A percentile compares a stretch with the other conserved stretches of the same genome.
Evolutionary conservation across 2,329 filamentous ascomycete species (phyloP).

Genomic region (Erysiphe pulchra): DNA sequence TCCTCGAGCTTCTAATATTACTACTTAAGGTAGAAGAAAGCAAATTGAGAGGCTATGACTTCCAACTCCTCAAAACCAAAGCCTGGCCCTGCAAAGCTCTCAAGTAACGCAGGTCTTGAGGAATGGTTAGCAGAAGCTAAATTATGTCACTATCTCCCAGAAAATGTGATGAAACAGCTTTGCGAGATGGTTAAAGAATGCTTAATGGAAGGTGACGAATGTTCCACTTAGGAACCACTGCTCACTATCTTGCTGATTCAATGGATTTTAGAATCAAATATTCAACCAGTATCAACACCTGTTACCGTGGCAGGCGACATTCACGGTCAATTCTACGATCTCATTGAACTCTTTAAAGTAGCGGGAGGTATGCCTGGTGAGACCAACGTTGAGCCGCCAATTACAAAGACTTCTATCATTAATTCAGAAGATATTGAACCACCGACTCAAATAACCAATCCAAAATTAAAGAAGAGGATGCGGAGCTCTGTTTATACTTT

Average conservation of each 20-base stretch:
- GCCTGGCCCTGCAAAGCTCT: slow-evolving; percentile 70
- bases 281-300: slow-evolving; percentile 88
- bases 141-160: slow-evolving; percentile 88
- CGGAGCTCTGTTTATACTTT: slow-evolving; percentile 28
- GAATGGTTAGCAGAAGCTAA: slow-evolving; percentile 96
- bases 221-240: slow-evolving; percentile 6
- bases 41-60: not conserved
- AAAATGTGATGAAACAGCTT: slow-evolving; percentile 91
- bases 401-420: slow-evolving; percentile 47
- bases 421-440: slow-evolving; percentile 83
- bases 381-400: slow-evolving; percentile 38
- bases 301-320: slow-evolving; percentile 97
- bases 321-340: slow-evolving; percentile 94
- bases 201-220: slow-evolving; percentile 69
- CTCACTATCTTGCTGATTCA: slow-evolving; percentile 5
- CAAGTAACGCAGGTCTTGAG: slow-evolving; percentile 62
- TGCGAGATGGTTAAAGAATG: slow-evolving; percentile 98
- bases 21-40: not conserved
- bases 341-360: slow-evolving; percentile 88
- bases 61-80: slow-evolving; percentile 36
- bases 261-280: slow-evolving; percentile 60
- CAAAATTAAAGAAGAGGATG: slow-evolving; percentile 68
- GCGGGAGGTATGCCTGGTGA: slow-evolving; percentile 92
- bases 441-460: slow-evolving; percentile 66
- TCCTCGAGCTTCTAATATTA: not conserved